These are phyloP conservation scores for Aurantiochytrium sp. DNA, from an alignment of 108 stramenopile genomes.

Conservation along the genomic window DNA sequence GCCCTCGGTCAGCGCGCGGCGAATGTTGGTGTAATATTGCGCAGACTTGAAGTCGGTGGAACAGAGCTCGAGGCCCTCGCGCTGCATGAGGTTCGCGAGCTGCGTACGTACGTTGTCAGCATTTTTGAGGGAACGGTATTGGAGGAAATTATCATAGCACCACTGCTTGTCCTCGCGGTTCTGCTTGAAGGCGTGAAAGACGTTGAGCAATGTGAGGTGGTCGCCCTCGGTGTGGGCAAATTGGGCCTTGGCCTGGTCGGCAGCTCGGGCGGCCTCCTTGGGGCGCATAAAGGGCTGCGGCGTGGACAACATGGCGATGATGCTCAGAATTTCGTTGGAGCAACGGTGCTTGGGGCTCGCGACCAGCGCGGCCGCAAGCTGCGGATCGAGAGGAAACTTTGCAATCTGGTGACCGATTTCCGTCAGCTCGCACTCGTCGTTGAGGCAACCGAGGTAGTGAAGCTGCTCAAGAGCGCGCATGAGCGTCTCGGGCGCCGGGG, in stretches of 20 bases:
- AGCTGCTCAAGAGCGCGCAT: slow-evolving; percentile 94
- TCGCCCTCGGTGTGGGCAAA: slow-evolving; percentile 89
- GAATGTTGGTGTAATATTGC: slow-evolving; percentile 78
- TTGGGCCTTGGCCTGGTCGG: slow-evolving; percentile 97
- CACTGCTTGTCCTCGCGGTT: slow-evolving; percentile 74
- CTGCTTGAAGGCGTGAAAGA: slow-evolving; percentile 83
- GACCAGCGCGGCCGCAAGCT: slow-evolving; percentile 87
- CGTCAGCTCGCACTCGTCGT: slow-evolving; percentile 94
- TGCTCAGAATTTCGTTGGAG: slow-evolving; percentile 88
- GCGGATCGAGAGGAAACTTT: slow-evolving; percentile 78
- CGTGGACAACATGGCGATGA: slow-evolving; percentile 89
- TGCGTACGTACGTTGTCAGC: slow-evolving; percentile 32
- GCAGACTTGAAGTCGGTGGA: slow-evolving; percentile 72
- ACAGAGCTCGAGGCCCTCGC: slow-evolving; percentile 69
- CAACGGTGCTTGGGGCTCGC: slow-evolving; percentile 84
- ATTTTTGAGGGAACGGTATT: slow-evolving; percentile 49
- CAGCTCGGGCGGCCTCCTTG: slow-evolving; percentile 81
- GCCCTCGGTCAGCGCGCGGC: slow-evolving; percentile 72
- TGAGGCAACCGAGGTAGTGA: slow-evolving; percentile 92
- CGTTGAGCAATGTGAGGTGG: slow-evolving; percentile 90
- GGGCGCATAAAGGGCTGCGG: slow-evolving; percentile 93
- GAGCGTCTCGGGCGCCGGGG: slow-evolving; percentile 97
- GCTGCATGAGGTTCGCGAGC: slow-evolving; percentile 24
- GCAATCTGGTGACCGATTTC: slow-evolving; percentile 93
- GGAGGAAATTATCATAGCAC: slow-evolving; percentile 98